These are phyloP conservation scores for Mallotus repandus DNA, from an alignment of 441 rosid species.

Conservation along the genomic window DNA sequence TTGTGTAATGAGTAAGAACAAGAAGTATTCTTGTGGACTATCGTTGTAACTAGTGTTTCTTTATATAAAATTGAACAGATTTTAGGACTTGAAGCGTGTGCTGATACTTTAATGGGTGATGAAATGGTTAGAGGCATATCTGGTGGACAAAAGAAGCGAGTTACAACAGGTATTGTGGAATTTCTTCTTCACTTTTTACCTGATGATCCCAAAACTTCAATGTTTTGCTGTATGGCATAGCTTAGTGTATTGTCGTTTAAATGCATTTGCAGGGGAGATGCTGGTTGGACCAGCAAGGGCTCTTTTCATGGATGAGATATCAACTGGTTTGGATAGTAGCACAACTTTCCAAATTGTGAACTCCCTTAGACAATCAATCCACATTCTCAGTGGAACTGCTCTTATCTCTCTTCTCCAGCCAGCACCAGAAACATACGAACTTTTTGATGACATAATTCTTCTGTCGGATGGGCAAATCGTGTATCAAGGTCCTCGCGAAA, in stretches of 20 bases:
- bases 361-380: constrained; percentile 51
- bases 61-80: constrained; percentile 32
- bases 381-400: constrained; percentile 62
- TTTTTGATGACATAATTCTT: constrained; percentile 72
- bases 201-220: neutral
- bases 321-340: constrained; percentile 73
- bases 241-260: too few species aligned
- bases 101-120: constrained; percentile 64
- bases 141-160: constrained; percentile 61
- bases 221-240: neutral
- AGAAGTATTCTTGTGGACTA: too few species aligned
- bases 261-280: constrained; percentile 58
- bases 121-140: constrained; percentile 68
- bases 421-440: constrained; percentile 78
- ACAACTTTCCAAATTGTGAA: constrained; percentile 67
- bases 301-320: constrained; percentile 76
- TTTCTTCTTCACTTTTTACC: too few species aligned
- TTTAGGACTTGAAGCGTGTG: constrained; percentile 61
- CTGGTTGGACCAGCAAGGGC: constrained; percentile 66
- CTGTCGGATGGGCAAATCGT: constrained; percentile 68
- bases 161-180: constrained; percentile 48
- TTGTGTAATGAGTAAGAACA: neutral
- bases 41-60: neutral
- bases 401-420: constrained; percentile 84
- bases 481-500: constrained; percentile 66